Percentiles rank a stretch among this genome's conserved stretches.
These are phyloP conservation scores for Pelargonium exstipulatum DNA, from an alignment of 441 rosid genomes.

Conservation along the genomic window DNA sequence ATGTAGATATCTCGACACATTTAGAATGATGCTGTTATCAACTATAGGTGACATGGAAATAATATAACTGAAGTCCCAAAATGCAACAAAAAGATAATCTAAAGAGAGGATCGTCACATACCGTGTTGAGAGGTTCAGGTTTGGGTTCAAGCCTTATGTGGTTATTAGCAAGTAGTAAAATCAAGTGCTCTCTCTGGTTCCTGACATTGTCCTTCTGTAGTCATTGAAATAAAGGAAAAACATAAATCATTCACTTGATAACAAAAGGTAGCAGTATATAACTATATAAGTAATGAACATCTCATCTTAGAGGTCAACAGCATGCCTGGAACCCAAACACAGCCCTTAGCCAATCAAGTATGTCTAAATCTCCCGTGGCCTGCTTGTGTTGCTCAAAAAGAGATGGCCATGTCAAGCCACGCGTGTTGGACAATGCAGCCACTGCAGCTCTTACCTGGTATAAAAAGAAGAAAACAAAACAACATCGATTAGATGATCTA, in stretches of 20 bases:
- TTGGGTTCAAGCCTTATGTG: conserved; percentile 82
- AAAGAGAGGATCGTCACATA: conserved; percentile 25
- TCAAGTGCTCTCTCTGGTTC: conserved; percentile 95
- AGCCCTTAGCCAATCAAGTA: conserved; percentile 96
- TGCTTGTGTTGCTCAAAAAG: conserved; percentile 76
- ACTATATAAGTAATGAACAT: not conserved
- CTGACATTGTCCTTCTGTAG: conserved; percentile 86
- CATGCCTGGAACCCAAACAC: conserved; percentile 98
- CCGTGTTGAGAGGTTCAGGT: conserved; percentile 95
- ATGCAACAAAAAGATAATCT: not conserved
- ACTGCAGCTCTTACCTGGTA: conserved; percentile 50
- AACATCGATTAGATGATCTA: too few relatives aligned
- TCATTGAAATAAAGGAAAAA: conserved; percentile 22
- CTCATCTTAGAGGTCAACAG: conserved; percentile 15
- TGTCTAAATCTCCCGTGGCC: conserved; percentile 78
- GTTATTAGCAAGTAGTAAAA: conserved; percentile 76
- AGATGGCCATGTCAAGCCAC: conserved; percentile 81
- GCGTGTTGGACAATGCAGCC: conserved; percentile 79
- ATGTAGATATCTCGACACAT: not conserved
- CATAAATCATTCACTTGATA: conserved; percentile 11
- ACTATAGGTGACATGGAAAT: not conserved
- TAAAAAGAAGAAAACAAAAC: not conserved
- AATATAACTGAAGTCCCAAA: not conserved
- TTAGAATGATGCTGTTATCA: not conserved
- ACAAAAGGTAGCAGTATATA: not conserved